Conservation (phyloP, 495 filamentous ascomycete genomes). For the Lindgomyces ingoldianus region DNA sequence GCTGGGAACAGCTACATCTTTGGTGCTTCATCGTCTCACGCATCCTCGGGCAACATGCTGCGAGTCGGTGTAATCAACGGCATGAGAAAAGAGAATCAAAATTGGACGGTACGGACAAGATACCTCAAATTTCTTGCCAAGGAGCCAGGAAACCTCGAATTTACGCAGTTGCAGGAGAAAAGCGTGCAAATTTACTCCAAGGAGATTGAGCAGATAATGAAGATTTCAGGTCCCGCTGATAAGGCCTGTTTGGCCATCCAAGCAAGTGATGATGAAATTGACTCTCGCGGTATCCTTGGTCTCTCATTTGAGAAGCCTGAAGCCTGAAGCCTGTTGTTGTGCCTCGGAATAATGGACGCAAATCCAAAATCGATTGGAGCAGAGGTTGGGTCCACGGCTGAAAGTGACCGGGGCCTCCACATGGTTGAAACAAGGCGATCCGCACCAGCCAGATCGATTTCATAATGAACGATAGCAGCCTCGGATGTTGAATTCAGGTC, state of each 20-base stretch:
- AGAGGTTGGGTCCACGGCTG: too few species aligned
- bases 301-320: too few species aligned
- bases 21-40: constrained; percentile 14
- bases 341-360: too few species aligned
- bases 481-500: neutral
- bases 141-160: constrained; percentile 2
- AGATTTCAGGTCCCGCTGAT: neutral
- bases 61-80: neutral
- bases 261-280: neutral
- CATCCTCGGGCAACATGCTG: constrained; percentile 12
- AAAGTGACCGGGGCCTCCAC: too few species aligned
- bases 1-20: neutral
- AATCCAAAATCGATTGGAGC: too few species aligned
- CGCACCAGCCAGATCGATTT: neutral
- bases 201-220: constrained; percentile 13
- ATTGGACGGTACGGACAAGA: constrained; percentile 1
- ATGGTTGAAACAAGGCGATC: constrained; percentile 1
- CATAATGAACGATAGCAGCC: neutral
- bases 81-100: constrained; percentile 8
- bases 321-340: too few species aligned
- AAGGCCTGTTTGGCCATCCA: too few species aligned
- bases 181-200: constrained; percentile 14
- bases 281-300: too few species aligned
- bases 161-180: constrained; percentile 12
- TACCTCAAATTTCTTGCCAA: constrained; percentile 7